A percentile compares a stretch with the other conserved stretches of the same genome.
These are phyloP conservation scores for Pythium sp. DNA, from an alignment of 352 stramenopile species.

Conservation along the genomic window DNA sequence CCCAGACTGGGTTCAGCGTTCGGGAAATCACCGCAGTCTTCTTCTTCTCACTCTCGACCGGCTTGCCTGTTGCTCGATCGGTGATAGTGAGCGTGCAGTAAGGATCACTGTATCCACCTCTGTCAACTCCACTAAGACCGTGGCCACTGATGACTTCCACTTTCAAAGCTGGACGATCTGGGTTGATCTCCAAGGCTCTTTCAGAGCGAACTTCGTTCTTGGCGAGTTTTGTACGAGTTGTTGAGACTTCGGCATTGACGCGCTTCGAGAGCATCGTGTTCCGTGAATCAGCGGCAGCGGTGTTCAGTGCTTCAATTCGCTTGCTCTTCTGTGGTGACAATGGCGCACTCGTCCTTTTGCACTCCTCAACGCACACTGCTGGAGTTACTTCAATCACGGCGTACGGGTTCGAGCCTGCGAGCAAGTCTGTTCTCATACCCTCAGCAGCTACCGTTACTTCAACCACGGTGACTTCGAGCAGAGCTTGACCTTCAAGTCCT, in stretches of 20 bases:
- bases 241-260: constrained; percentile 52
- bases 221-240: constrained; percentile 42
- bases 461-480: constrained; percentile 57
- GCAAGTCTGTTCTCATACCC: constrained; percentile 26
- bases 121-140: constrained; percentile 49
- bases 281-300: constrained; percentile 34
- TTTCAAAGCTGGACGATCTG: constrained; percentile 36
- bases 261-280: constrained; percentile 50
- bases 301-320: constrained; percentile 30
- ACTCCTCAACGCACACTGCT: constrained; percentile 48
- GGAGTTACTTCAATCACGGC: constrained; percentile 65
- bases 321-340: constrained; percentile 52
- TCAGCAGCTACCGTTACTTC: constrained; percentile 23
- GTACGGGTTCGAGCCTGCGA: constrained; percentile 40
- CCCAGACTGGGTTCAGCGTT: constrained; percentile 72
- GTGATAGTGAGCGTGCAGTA: constrained; percentile 70
- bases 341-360: constrained; percentile 40
- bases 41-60: constrained; percentile 64
- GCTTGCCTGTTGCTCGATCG: constrained; percentile 42
- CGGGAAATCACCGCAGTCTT: constrained; percentile 61
- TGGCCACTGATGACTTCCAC: constrained; percentile 65
- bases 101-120: constrained; percentile 69
- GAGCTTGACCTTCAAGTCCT: constrained; percentile 55
- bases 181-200: constrained; percentile 26
- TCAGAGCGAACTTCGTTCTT: constrained; percentile 67